Conservation (phyloP, 768 basidiomycete genomes). For the Termitomyces eurrhizus region DNA sequence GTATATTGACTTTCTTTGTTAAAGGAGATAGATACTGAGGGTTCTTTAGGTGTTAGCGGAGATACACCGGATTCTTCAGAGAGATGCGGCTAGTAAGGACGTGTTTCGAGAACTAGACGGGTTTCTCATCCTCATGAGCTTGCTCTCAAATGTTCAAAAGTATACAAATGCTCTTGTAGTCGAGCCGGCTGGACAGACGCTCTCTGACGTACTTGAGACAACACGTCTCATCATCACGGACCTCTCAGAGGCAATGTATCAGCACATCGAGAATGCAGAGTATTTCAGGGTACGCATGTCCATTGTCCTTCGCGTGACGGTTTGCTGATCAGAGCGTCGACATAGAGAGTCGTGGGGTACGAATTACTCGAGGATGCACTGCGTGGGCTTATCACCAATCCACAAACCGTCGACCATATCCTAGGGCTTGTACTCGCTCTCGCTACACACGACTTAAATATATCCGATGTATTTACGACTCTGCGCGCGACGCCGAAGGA, state of each 20-base stretch:
- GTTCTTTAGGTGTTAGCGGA: conserved; percentile 53
- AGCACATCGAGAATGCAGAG: conserved; percentile 48
- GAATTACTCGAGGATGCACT: conserved; percentile 59
- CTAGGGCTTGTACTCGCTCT: conserved; percentile 69
- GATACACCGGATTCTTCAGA: conserved; percentile 62
- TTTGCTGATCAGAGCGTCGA: conserved; percentile 5
- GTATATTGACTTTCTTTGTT: conserved; percentile 31
- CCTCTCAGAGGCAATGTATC: conserved; percentile 58
- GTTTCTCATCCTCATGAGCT: conserved; percentile 69
- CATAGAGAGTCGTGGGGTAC: conserved; percentile 59
- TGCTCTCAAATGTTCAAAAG: conserved; percentile 56
- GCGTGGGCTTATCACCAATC: conserved; percentile 43
- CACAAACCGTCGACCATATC: conserved; percentile 45
- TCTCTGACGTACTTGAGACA: conserved; percentile 43
- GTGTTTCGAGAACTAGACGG: conserved; percentile 82
- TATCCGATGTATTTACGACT: conserved; percentile 50
- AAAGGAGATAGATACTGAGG: neutral
- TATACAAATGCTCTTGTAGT: conserved; percentile 25
- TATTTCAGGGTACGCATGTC: conserved; percentile 60
- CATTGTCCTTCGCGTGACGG: neutral
- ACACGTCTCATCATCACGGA: conserved; percentile 62
- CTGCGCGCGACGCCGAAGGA: conserved; percentile 32
- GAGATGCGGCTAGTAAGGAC: conserved; percentile 63
- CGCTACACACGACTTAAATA: conserved; percentile 59
- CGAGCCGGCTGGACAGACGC: conserved; percentile 34